These are phyloP conservation scores for Phalaenopsis equestris DNA, from an alignment of 106 monocot genomes.

Conservation along the genomic window DNA sequence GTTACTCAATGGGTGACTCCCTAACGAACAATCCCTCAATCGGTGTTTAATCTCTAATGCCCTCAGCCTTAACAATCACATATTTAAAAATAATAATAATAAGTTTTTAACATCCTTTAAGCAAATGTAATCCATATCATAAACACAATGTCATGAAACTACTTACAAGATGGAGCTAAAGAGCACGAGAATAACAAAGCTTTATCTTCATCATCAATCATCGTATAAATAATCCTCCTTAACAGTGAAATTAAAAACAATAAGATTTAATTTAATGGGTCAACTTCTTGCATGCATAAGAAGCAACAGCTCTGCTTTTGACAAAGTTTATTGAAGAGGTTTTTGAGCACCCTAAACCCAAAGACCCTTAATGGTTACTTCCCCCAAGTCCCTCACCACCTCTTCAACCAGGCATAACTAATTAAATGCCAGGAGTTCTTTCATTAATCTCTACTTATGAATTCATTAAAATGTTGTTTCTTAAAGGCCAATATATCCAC, in stretches of 20 bases:
- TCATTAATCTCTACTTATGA: background rate
- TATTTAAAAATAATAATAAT: background rate
- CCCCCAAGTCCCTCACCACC: too few species aligned
- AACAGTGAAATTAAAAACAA: background rate
- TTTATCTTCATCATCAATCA: background rate
- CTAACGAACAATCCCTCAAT: background rate
- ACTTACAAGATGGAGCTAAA: background rate
- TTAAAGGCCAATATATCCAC: background rate
- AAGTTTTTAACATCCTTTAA: background rate
- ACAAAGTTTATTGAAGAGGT: background rate
- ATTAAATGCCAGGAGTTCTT: too few species aligned
- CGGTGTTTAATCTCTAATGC: background rate
- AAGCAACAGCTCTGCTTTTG: background rate
- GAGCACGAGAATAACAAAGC: background rate
- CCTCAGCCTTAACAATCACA: background rate
- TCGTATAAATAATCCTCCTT: background rate
- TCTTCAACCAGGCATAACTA: too few species aligned
- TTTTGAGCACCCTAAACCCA: too few species aligned
- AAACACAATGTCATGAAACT: background rate
- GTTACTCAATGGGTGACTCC: too few species aligned
- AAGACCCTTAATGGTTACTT: too few species aligned
- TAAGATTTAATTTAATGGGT: background rate
- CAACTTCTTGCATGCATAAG: background rate
- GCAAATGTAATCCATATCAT: background rate
- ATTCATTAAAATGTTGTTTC: background rate